A percentile compares a stretch with the other conserved stretches of the same genome.
Conservation (phyloP, 2,329 filamentous ascomycete species). For the Chaetomiaceae sp. region DNA sequence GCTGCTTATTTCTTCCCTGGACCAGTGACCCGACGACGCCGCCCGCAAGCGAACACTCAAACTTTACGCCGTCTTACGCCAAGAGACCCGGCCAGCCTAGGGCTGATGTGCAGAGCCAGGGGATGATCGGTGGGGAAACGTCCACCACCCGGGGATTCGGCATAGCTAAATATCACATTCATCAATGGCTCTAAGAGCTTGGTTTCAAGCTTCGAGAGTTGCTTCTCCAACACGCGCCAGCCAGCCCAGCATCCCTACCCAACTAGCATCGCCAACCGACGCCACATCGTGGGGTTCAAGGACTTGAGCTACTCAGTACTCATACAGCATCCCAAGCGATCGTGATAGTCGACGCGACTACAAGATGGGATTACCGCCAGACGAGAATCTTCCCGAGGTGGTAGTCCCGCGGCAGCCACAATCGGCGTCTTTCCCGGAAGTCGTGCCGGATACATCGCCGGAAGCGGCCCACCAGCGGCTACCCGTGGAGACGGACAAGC, state of each 20-base stretch:
- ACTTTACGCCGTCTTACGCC: slow-evolving; percentile 22
- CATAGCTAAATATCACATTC: slow-evolving; percentile 2
- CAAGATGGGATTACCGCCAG: slow-evolving; percentile 15
- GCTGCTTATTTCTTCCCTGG: background rate
- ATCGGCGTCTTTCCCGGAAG: slow-evolving; percentile 7
- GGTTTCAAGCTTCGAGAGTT: too few species aligned
- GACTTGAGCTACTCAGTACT: too few species aligned
- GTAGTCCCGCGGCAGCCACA: slow-evolving; percentile 6
- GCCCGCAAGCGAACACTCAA: background rate
- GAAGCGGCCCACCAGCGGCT: slow-evolving; percentile 12
- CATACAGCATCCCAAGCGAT: too few species aligned
- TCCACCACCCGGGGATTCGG: background rate
- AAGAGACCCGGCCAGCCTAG: slow-evolving; percentile 1
- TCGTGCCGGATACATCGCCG: slow-evolving; percentile 18
- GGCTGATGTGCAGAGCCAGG: background rate
- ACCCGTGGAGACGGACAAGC: slow-evolving; percentile 20
- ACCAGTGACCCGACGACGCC: slow-evolving; percentile 7
- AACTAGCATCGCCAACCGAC: slow-evolving; percentile 1
- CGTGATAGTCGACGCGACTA: background rate
- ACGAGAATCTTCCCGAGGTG: slow-evolving; percentile 26
- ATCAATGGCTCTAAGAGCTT: slow-evolving; percentile 1
- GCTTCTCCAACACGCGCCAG: background rate
- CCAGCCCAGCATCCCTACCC: slow-evolving; percentile 1
- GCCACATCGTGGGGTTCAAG: slow-evolving; percentile 6
- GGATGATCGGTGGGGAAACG: slow-evolving; percentile 6